Conservation (phyloP, 192 early-diverging fungal species). For the Diversispora epigaea region DNA sequence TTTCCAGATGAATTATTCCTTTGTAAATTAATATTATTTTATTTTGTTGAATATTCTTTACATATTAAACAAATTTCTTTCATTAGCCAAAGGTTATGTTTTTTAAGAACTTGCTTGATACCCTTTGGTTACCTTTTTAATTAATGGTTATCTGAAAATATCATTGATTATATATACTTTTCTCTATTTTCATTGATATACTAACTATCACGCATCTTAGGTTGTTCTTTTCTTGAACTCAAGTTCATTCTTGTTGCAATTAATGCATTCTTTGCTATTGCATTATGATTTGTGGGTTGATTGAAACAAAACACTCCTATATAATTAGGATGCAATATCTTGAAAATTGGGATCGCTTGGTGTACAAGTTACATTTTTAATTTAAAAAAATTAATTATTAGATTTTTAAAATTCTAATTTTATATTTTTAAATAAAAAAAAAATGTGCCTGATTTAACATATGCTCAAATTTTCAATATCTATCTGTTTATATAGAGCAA, state of each 20-base stretch:
- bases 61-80: too few relatives aligned
- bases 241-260: conserved; percentile 37
- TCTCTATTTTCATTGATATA: conserved; percentile 7
- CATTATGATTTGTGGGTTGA: conserved; percentile 34
- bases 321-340: conserved; percentile 24
- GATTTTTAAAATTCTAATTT: neutral
- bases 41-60: too few relatives aligned
- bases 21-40: too few relatives aligned
- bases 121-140: conserved; percentile 38
- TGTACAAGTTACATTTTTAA: neutral
- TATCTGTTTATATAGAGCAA: too few relatives aligned
- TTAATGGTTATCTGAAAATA: conserved; percentile 32
- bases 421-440: neutral
- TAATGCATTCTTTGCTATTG: conserved; percentile 34
- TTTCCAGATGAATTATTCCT: too few relatives aligned
- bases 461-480: conserved; percentile 7
- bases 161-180: conserved; percentile 28
- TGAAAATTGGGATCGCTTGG: conserved; percentile 34
- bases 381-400: neutral
- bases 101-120: conserved; percentile 33
- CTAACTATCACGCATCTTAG: conserved; percentile 25
- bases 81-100: conserved; percentile 32
- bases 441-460: neutral
- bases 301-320: conserved; percentile 39
- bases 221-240: conserved; percentile 24